A percentile compares a stretch with the other conserved stretches of the same genome.
These are phyloP conservation scores for Diaporthe sp. DNA, from an alignment of 2,329 filamentous ascomycete genomes.

Conservation along the genomic window DNA sequence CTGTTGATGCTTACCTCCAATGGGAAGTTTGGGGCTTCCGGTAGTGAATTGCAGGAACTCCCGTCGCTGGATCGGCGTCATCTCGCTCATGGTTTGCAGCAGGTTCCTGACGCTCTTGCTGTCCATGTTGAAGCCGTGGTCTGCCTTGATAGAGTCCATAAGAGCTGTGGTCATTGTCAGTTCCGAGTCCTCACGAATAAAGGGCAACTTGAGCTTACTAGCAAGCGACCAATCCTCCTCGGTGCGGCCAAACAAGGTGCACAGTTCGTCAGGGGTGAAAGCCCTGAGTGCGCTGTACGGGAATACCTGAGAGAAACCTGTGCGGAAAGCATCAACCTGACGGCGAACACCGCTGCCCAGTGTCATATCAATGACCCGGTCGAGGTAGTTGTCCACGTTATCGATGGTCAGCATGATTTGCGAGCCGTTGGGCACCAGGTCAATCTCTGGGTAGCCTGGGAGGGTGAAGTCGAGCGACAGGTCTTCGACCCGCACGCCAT, in stretches of 20 bases:
- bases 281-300: slow-evolving; percentile 92
- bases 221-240: slow-evolving; percentile 98
- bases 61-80: slow-evolving; percentile 79
- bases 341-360: slow-evolving; percentile 87
- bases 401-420: slow-evolving; percentile 85
- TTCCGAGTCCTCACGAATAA: neutral
- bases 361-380: slow-evolving; percentile 92
- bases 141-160: slow-evolving; percentile 98
- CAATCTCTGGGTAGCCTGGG: slow-evolving; percentile 89
- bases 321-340: slow-evolving; percentile 91
- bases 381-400: slow-evolving; percentile 90
- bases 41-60: slow-evolving; percentile 99
- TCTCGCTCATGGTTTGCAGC: slow-evolving; percentile 93
- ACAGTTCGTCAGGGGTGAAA: slow-evolving; percentile 94
- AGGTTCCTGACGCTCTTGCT: slow-evolving; percentile 95
- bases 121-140: slow-evolving; percentile 98
- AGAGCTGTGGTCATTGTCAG: slow-evolving; percentile 70
- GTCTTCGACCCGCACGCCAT: slow-evolving; percentile 81
- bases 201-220: slow-evolving; percentile 71
- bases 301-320: slow-evolving; percentile 95
- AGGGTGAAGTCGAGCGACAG: slow-evolving; percentile 94
- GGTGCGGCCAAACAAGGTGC: slow-evolving; percentile 91
- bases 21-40: slow-evolving; percentile 96
- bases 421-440: slow-evolving; percentile 81
- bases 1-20: slow-evolving; percentile 80